A percentile compares a stretch with the other conserved stretches of the same genome.
Conservation (phyloP, 106 monocot genomes). For the Phalaenopsis aphrodite region DNA sequence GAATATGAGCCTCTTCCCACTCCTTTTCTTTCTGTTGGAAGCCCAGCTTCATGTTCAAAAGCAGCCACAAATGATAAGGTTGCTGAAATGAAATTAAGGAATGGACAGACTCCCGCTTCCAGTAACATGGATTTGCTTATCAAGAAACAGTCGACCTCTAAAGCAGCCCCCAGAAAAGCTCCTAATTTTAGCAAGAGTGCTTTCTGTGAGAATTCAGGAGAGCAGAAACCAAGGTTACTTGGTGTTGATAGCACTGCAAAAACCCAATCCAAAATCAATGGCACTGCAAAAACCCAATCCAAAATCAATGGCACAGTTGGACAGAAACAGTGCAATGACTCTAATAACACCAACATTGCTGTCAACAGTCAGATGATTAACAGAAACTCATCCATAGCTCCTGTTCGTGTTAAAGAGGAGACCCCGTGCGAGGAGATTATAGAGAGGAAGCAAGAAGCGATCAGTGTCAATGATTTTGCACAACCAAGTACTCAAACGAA, state of each 20-base stretch:
- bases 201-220: slow-evolving; percentile 1
- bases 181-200: slow-evolving; percentile 10
- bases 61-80: slow-evolving; percentile 6
- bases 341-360: neutral
- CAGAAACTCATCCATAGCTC: no score
- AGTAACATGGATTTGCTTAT: slow-evolving; percentile 14
- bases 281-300: neutral
- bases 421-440: neutral
- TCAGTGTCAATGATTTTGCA: neutral
- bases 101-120: neutral
- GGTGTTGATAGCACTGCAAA: slow-evolving; percentile 18
- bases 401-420: slow-evolving; percentile 8
- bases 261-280: neutral
- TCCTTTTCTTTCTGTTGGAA: slow-evolving; percentile 38
- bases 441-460: neutral
- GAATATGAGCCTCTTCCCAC: slow-evolving; percentile 64
- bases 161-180: neutral
- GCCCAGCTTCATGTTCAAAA: neutral
- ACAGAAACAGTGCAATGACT: slow-evolving; percentile 1
- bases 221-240: slow-evolving; percentile 17
- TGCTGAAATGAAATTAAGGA: slow-evolving; percentile 8
- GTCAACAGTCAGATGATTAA: neutral
- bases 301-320: neutral
- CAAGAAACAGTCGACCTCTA: slow-evolving; percentile 9
- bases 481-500: neutral